Percentiles rank a stretch among this genome's conserved stretches.
phyloP scores from a whole-genome alignment of 2,329 filamentous ascomycete species.

The Claviceps sorghi region DNA sequence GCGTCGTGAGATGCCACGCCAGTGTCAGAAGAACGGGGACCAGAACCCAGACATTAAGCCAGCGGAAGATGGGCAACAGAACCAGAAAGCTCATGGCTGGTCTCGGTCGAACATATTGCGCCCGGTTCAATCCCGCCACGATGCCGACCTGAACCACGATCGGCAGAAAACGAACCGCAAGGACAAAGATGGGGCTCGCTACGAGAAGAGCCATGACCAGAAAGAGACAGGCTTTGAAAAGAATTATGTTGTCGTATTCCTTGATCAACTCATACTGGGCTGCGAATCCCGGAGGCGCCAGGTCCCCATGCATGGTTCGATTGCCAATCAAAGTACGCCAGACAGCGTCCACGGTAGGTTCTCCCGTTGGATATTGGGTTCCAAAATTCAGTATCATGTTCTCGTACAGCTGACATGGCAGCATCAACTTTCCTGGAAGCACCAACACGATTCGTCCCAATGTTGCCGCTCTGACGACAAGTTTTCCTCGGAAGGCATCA shows the following conservation, averaged over 20 bases:
- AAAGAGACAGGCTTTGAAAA: not conserved
- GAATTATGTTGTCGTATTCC: not conserved
- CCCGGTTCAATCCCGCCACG: not conserved
- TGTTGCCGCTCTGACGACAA: not conserved
- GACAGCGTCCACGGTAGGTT: slow-evolving; percentile 3
- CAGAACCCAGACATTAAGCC: slow-evolving; percentile 2
- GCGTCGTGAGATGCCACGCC: not conserved
- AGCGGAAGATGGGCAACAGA: slow-evolving; percentile 4
- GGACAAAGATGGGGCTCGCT: not conserved
- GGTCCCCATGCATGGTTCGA: slow-evolving; percentile 2
- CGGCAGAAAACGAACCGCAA: slow-evolving; percentile 4
- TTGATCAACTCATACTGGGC: slow-evolving; percentile 6
- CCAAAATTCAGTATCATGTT: slow-evolving; percentile 2
- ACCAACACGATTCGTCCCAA: slow-evolving; percentile 1
- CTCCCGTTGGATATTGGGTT: slow-evolving; percentile 3
- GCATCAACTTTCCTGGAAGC: slow-evolving; percentile 3
- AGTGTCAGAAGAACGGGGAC: not conserved
- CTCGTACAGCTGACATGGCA: slow-evolving; percentile 2
- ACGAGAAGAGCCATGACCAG: not conserved
- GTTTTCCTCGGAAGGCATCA: not conserved
- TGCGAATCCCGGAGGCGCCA: slow-evolving; percentile 2
- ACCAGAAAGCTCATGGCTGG: not conserved
- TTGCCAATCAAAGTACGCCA: slow-evolving; percentile 6
- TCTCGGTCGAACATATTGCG: not conserved
- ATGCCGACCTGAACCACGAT: not conserved